Conservation (phyloP, 306 rosid genomes). For the Cucurbita maxima region DNA sequence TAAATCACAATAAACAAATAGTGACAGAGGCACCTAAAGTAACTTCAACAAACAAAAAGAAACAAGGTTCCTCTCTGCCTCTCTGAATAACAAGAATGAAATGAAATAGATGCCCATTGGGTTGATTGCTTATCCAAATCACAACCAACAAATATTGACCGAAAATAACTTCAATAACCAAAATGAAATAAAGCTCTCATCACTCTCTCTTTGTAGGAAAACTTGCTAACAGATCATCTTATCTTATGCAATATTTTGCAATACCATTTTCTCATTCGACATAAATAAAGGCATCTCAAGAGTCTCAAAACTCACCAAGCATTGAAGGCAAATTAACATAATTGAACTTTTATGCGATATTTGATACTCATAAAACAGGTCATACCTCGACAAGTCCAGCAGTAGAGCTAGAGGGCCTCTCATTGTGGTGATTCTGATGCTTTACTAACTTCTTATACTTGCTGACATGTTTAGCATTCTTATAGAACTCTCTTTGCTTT, state of each 20-base stretch:
- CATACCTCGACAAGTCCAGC: conserved; percentile 30
- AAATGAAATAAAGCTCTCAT: background rate
- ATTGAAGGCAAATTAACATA: background rate
- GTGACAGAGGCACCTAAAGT: background rate
- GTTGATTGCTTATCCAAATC: background rate
- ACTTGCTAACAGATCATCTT: background rate
- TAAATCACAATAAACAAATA: background rate
- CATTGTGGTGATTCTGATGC: conserved; percentile 24
- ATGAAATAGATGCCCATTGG: background rate
- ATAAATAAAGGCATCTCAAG: background rate
- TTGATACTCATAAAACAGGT: background rate
- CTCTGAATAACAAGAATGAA: background rate
- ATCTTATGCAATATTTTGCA: background rate
- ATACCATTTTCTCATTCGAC: background rate
- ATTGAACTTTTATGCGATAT: background rate
- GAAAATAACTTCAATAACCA: background rate
- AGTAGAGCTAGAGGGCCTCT: conserved; percentile 9
- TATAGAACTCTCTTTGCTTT: conserved; percentile 56
- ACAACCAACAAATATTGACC: background rate
- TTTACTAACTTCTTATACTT: conserved; percentile 60
- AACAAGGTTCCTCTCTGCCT: background rate
- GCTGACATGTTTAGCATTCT: conserved; percentile 60
- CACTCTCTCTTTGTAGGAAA: background rate
- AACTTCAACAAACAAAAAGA: background rate
- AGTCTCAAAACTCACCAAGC: background rate